Evolutionary conservation across 2,329 filamentous ascomycete genomes (phyloP).

Genomic region (Fonsecaea nubica): DNA sequence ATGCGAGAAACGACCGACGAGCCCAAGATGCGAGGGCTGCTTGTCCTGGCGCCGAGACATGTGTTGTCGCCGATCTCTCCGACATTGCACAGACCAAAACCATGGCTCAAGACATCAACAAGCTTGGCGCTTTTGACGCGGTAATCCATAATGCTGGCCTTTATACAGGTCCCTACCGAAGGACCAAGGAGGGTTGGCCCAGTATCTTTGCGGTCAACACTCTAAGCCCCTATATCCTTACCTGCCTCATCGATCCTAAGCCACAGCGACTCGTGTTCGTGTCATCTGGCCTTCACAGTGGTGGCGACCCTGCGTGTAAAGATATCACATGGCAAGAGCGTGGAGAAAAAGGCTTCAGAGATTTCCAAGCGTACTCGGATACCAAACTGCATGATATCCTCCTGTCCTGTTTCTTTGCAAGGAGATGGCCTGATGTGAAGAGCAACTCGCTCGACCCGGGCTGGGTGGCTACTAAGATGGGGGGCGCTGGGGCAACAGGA

Average conservation of each 20-base stretch:
- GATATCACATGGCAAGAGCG: slow-evolving; percentile 48
- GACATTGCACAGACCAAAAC: slow-evolving; percentile 59
- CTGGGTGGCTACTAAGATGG: slow-evolving; percentile 62
- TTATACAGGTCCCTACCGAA: slow-evolving; percentile 48
- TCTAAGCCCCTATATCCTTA: slow-evolving; percentile 64
- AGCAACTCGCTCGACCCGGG: slow-evolving; percentile 60
- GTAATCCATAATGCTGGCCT: slow-evolving; percentile 66
- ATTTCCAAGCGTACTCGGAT: slow-evolving; percentile 58
- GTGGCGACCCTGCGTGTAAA: slow-evolving; percentile 48
- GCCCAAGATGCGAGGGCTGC: slow-evolving; percentile 57
- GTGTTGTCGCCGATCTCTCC: slow-evolving; percentile 61
- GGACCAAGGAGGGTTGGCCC: slow-evolving; percentile 56
- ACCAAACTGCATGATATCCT: slow-evolving; percentile 64
- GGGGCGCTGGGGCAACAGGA: slow-evolving; percentile 56
- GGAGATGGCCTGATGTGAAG: slow-evolving; percentile 54
- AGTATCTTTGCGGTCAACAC: slow-evolving; percentile 63
- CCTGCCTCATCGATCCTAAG: slow-evolving; percentile 55
- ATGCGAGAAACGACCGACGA: slow-evolving; percentile 63
- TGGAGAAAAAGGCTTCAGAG: slow-evolving; percentile 38
- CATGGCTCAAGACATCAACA: slow-evolving; percentile 60
- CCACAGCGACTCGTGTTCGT: slow-evolving; percentile 61
- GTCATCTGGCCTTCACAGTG: slow-evolving; percentile 58
- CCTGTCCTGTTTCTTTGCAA: slow-evolving; percentile 62
- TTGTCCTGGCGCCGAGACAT: slow-evolving; percentile 58
- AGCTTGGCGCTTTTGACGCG: slow-evolving; percentile 59